Conservation (phyloP, 495 filamentous ascomycete genomes). For the Neurospora sp. region DNA sequence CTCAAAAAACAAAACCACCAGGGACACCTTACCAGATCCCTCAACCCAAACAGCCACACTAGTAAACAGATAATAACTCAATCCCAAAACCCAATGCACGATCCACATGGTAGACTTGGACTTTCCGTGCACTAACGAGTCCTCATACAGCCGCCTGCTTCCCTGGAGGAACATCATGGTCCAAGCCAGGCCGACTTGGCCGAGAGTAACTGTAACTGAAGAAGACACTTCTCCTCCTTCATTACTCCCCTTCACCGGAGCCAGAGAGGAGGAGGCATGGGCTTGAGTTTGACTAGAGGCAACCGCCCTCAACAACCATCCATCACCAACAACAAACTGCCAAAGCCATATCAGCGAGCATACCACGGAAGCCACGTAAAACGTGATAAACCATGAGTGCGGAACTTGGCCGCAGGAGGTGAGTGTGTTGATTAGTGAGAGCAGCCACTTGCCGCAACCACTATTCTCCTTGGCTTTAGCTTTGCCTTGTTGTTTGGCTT, state of each 20-base stretch:
- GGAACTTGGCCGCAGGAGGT: conserved; percentile 50
- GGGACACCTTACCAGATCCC: conserved; percentile 50
- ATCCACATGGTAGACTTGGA: conserved; percentile 69
- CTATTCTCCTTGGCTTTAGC: not conserved
- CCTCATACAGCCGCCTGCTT: conserved; percentile 64
- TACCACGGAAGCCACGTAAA: conserved; percentile 64
- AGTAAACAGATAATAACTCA: conserved; percentile 64
- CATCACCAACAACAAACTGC: conserved; percentile 56
- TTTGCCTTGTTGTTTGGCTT: not conserved
- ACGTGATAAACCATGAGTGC: conserved; percentile 79
- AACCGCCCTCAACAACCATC: conserved; percentile 37
- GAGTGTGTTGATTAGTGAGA: conserved; percentile 16
- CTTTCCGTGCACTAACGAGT: conserved; percentile 47
- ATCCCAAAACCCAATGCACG: conserved; percentile 68
- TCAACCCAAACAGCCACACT: conserved; percentile 79
- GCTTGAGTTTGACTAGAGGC: conserved; percentile 18
- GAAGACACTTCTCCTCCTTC: not conserved
- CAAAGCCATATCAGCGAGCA: conserved; percentile 67
- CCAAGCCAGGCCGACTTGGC: conserved; percentile 61
- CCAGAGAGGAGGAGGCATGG: conserved; percentile 12
- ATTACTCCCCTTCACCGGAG: not conserved
- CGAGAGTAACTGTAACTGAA: conserved; percentile 41
- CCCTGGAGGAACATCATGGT: conserved; percentile 64
- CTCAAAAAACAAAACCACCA: too few species aligned
- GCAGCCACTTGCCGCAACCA: conserved; percentile 7